Conservation (phyloP, 495 filamentous ascomycete genomes). For the Aspergillus incahuasiensis region DNA sequence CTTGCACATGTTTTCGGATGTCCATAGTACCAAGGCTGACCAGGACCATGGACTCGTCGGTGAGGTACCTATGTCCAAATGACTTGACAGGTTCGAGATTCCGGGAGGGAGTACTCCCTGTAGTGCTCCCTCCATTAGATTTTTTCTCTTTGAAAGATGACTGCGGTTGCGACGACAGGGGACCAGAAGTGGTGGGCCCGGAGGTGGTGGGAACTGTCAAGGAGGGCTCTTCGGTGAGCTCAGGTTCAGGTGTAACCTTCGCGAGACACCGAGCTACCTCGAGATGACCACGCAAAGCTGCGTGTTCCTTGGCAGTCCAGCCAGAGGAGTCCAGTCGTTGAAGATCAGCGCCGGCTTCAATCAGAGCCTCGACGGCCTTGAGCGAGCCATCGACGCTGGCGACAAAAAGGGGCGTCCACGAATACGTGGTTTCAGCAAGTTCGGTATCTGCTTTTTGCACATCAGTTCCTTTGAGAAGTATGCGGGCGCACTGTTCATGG, state of each 20-base stretch:
- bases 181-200: conserved; percentile 34
- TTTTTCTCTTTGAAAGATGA: conserved; percentile 51
- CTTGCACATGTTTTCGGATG: conserved; percentile 69
- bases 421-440: conserved; percentile 75
- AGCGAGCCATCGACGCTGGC: conserved; percentile 84
- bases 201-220: conserved; percentile 32
- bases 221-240: conserved; percentile 32
- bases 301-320: conserved; percentile 94
- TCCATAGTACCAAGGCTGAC: conserved; percentile 95
- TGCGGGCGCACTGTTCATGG: conserved; percentile 70
- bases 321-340: conserved; percentile 76
- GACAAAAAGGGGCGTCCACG: conserved; percentile 90
- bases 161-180: conserved; percentile 41
- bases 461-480: conserved; percentile 63
- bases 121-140: conserved; percentile 41
- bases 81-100: conserved; percentile 76
- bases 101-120: conserved; percentile 34
- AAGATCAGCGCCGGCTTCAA: conserved; percentile 70
- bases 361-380: conserved; percentile 67
- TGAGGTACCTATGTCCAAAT: conserved; percentile 94
- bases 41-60: conserved; percentile 79
- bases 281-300: conserved; percentile 81
- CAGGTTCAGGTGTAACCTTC: conserved; percentile 40
- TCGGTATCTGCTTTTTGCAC: conserved; percentile 72
- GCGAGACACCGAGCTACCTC: conserved; percentile 66